phyloP scores from a whole-genome alignment of 2,329 filamentous ascomycete species.

The Colletotrichum sp. region DNA sequence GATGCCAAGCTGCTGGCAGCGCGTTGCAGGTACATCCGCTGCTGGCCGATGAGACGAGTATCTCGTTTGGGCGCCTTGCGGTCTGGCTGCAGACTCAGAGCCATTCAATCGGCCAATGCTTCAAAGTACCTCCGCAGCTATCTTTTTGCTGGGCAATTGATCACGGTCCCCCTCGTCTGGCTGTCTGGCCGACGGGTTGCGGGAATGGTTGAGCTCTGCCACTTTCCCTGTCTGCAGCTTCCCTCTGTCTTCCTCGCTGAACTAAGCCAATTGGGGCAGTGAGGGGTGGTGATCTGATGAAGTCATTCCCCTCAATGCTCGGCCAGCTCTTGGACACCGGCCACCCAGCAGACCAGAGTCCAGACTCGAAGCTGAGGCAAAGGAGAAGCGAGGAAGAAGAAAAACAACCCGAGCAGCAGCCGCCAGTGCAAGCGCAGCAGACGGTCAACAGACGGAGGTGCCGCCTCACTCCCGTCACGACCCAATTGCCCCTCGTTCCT shows the following conservation, averaged over 20 bases:
- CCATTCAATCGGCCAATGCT: neutral
- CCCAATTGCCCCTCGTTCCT: neutral
- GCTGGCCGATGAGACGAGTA: neutral
- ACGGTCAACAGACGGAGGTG: neutral
- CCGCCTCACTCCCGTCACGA: neutral
- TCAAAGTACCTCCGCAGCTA: neutral
- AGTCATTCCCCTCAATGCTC: slow-evolving; percentile 5
- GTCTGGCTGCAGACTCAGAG: neutral
- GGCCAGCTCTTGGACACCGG: neutral
- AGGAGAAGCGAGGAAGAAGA: neutral
- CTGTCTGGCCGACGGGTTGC: neutral
- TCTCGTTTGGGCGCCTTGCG: neutral
- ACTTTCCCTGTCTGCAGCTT: neutral
- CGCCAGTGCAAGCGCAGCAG: neutral
- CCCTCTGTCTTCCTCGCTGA: neutral
- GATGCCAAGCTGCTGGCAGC: neutral
- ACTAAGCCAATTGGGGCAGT: neutral
- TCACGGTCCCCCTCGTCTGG: neutral
- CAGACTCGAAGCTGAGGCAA: neutral
- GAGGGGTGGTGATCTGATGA: neutral
- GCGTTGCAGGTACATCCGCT: neutral
- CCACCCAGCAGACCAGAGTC: neutral
- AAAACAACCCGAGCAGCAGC: neutral
- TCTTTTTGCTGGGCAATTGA: neutral
- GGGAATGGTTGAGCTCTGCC: neutral